Evolutionary conservation across 495 filamentous ascomycete species (phyloP).

Genomic region (Penicillium paxilli): DNA sequence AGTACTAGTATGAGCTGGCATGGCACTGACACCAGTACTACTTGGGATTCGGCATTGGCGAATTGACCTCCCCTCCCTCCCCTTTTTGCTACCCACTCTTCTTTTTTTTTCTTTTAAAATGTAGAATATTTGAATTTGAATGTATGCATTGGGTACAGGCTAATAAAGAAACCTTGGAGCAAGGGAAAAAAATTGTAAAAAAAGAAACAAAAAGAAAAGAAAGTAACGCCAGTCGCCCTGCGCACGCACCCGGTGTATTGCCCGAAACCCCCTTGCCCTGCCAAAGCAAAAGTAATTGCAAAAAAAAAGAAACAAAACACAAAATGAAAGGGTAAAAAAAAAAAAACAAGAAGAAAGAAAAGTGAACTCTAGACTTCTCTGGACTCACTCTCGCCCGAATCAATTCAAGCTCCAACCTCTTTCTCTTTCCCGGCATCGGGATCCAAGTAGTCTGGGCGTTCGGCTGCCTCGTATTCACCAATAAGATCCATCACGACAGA

Average conservation of each 20-base stretch:
- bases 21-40: no score
- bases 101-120: no score
- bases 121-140: not conserved
- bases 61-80: no score
- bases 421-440: constrained; percentile 58
- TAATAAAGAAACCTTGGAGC: not conserved
- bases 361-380: not conserved
- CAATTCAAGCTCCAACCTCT: constrained; percentile 32
- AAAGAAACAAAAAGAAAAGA: constrained; percentile 13
- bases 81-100: no score
- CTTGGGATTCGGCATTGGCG: no score
- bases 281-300: constrained; percentile 18
- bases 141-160: not conserved
- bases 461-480: constrained; percentile 93
- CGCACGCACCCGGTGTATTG: constrained; percentile 20
- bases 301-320: no score
- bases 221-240: constrained; percentile 12
- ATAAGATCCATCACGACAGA: constrained; percentile 87
- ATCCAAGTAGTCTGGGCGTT: constrained; percentile 83
- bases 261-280: constrained; percentile 24
- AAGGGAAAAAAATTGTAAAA: constrained; percentile 7
- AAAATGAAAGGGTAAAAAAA: constrained; percentile 8
- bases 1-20: no score
- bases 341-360: constrained; percentile 8
- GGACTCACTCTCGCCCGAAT: not conserved